phyloP scores from a whole-genome alignment of 331 rosid species.

The Spiraea crenata region DNA sequence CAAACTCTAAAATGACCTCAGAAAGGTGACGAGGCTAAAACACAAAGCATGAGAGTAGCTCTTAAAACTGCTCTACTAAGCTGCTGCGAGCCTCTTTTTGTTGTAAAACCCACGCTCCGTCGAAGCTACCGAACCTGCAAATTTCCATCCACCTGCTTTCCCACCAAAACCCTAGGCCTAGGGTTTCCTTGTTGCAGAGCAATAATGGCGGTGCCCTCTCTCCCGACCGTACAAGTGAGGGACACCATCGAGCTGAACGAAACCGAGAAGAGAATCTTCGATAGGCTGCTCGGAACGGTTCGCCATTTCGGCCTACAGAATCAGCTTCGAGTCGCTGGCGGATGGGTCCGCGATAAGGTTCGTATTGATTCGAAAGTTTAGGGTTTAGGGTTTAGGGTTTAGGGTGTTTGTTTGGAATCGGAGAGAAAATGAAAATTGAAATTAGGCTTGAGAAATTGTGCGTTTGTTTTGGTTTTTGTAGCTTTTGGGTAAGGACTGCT shows the following conservation, averaged over 20 bases:
- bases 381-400: not conserved
- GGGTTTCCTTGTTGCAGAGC: conserved; percentile 28
- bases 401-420: no score
- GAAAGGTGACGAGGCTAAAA: no score
- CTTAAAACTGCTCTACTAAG: conserved; percentile 6
- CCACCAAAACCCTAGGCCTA: conserved; percentile 41
- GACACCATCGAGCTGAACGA: conserved; percentile 62
- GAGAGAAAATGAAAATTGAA: not conserved
- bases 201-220: conserved; percentile 36
- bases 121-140: not conserved
- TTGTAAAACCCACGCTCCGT: not conserved
- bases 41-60: conserved; percentile 19
- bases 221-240: conserved; percentile 34
- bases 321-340: conserved; percentile 94
- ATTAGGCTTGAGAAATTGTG: conserved; percentile 7
- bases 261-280: conserved; percentile 62
- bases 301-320: conserved; percentile 53
- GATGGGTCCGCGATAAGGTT: conserved; percentile 98
- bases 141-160: not conserved
- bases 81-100: conserved; percentile 3
- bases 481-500: conserved; percentile 89
- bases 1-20: no score
- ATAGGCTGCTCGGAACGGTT: conserved; percentile 64
- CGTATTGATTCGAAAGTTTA: not conserved
- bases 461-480: conserved; percentile 23